Conservation (phyloP, 2,329 filamentous ascomycete genomes). For the Tolypocladium amazonense region DNA sequence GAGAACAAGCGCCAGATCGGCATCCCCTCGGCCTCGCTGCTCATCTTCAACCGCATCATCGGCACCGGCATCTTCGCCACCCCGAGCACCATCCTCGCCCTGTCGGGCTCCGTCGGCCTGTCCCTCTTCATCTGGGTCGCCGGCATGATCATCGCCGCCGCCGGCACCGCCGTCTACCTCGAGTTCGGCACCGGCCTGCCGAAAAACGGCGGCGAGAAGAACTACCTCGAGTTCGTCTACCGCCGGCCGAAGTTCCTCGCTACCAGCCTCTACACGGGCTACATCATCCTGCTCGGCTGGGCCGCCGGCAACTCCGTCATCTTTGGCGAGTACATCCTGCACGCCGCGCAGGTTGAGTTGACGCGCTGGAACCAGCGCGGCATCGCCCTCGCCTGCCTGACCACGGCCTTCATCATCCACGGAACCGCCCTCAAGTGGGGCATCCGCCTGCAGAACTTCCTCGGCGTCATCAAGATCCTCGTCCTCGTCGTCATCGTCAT, state of each 20-base stretch:
- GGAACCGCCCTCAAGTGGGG: conserved; percentile 55
- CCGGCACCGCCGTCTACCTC: conserved; percentile 54
- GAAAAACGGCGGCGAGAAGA: conserved; percentile 55
- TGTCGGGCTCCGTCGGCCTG: conserved; percentile 51
- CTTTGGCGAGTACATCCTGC: conserved; percentile 60
- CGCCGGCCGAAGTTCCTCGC: conserved; percentile 49
- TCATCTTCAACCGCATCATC: conserved; percentile 56
- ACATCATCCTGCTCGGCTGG: conserved; percentile 55
- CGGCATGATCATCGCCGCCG: conserved; percentile 50
- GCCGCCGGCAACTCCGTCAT: conserved; percentile 57
- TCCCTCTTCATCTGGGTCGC: conserved; percentile 53
- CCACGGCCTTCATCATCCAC: conserved; percentile 54
- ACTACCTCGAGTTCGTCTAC: conserved; percentile 56
- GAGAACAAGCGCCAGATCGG: conserved; percentile 46
- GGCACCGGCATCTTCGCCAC: conserved; percentile 59
- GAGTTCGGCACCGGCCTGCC: conserved; percentile 57
- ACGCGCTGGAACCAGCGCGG: conserved; percentile 57
- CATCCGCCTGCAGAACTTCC: conserved; percentile 53
- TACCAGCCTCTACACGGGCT: conserved; percentile 49
- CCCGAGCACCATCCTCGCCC: conserved; percentile 43
- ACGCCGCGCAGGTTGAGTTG: conserved; percentile 52
- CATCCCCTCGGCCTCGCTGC: conserved; percentile 41
- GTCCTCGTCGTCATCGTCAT: conserved; percentile 57
- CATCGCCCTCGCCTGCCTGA: conserved; percentile 57
- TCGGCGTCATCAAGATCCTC: conserved; percentile 55